Base-by-base conservation (phyloP, 1,139 yeast genomes). In the Petasospora rhodanensis region DNA sequence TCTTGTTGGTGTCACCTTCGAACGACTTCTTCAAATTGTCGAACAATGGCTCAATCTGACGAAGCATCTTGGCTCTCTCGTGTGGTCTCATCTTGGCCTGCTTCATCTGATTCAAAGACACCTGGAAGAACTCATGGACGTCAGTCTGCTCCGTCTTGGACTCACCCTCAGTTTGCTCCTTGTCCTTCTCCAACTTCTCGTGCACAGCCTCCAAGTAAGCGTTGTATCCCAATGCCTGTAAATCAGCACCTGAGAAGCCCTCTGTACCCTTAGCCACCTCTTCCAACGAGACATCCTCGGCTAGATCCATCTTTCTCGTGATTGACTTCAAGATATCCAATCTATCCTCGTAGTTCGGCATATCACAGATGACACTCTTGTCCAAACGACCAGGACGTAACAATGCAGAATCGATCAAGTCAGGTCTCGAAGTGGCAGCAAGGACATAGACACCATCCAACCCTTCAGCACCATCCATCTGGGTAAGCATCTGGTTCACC, bases 381-480 rank as follows among this genome's bases (percentile, higher is more conserved):
- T 91, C 98, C 51, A 91, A 68, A 62, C 98, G 76, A 14, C 98
- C 98, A 0, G 98, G 98, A 56, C 98, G 77, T 42, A 91, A 63
- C 39, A 91, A 66, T 0, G 99, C 99, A 6, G 96, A 80, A 58
- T 91, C 99, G 47, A 93, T 89, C 50, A 91, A 68, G 54, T 91
- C 97, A 0, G 97, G 97, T 49, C 98, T 70, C 50, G 91, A 79
- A 0, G 98, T 93, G 1, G 98, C 98, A 0, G 97, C 98, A 20
- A 91, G 66, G 1, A 93, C 96, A 53, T 91, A 91, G 4, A 93
- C 98, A 1, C 97, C 97, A 51, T 89, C 96, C 22, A 89, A 65
- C 0, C 97, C 97, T 58, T 91, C 98, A 1, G 97, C 97, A 62
- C 99, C 99, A 60, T 91, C 99, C 96, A 91, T 87, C 56, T 93